Evolutionary conservation across 805 yeast genomes (phyloP), one percentile per base, ranked within the genome.

Genomic region (Hanseniaspora hatyaiensis): DNA sequence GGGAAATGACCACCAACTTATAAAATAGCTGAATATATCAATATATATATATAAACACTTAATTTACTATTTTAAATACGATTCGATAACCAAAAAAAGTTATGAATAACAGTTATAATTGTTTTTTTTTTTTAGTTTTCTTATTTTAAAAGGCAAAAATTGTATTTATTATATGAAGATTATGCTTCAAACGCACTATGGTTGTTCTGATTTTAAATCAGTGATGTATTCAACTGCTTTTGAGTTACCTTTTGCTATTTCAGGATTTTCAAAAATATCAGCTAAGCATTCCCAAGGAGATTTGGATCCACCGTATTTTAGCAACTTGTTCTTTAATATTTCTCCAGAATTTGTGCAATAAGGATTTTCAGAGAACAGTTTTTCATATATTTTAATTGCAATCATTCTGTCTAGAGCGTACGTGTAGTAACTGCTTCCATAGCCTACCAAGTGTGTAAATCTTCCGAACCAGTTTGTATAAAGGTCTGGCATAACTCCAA

Each of bases 1-100:
- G 98, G 98, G 97, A 92, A 82, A 96, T 92, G 65, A 92, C 92
- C 97, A 85, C 94, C 74, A 58, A 64, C 52, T 60, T 62, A 63
- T 63, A 63, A 50, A 50, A 37, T 46, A 47, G 40, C 49, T 39
- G 34, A 40, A 38, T 26, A 8, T 8, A 8, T 26, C 6, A 8
- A 26, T 46, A 41, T 47, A 47, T 37, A 37, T 26, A 29, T 45
- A 31, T 34, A 36, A 24, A 34, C n/a, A 34, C 19, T 19, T 23
- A 22, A 28, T 23, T 36, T 43, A 22, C 37, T 41, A 38, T 32
- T 18, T 34, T 40, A 34, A 46, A 40, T 43, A 37, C 43, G 37
- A 47, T 28, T 24, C 29, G 41, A 30, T 23, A 40, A 47, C 13
- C 29, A 36, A 42, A 16, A 19, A 26, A 26, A 26, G n/a, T n/a